Conservation (phyloP, 164 flowering plant species). For the Magnolia sinica region DNA sequence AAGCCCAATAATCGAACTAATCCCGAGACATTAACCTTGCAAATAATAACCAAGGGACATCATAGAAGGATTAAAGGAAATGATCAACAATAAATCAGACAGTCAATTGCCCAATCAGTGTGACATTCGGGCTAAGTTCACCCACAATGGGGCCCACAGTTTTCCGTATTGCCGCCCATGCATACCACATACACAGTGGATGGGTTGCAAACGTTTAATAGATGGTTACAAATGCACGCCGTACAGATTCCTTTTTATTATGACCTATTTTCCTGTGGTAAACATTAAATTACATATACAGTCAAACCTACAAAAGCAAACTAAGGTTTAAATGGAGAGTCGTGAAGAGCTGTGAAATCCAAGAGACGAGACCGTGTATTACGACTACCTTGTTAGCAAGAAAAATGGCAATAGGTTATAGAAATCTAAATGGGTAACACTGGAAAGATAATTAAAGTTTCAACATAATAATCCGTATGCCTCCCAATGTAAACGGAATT, state of each 20-base stretch:
- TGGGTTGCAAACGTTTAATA: background rate
- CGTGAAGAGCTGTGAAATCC: too few species aligned
- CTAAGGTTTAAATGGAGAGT: too few species aligned
- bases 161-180: background rate
- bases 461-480: too few species aligned
- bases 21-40: background rate
- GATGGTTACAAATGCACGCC: background rate
- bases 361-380: too few species aligned
- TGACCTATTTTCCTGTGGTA: too few species aligned
- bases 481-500: background rate
- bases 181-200: background rate
- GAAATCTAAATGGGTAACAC: too few species aligned
- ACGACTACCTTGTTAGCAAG: too few species aligned
- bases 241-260: too few species aligned
- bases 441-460: too few species aligned
- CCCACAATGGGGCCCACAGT: background rate
- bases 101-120: background rate
- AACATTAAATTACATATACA: too few species aligned
- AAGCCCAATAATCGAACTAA: background rate
- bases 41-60: background rate
- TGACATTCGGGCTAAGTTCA: background rate
- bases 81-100: background rate
- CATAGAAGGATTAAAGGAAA: background rate
- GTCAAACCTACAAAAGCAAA: too few species aligned
- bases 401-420: too few species aligned